phyloP scores from a whole-genome alignment of 1,139 yeast genomes.

The Yamadazyma diddensiae region DNA sequence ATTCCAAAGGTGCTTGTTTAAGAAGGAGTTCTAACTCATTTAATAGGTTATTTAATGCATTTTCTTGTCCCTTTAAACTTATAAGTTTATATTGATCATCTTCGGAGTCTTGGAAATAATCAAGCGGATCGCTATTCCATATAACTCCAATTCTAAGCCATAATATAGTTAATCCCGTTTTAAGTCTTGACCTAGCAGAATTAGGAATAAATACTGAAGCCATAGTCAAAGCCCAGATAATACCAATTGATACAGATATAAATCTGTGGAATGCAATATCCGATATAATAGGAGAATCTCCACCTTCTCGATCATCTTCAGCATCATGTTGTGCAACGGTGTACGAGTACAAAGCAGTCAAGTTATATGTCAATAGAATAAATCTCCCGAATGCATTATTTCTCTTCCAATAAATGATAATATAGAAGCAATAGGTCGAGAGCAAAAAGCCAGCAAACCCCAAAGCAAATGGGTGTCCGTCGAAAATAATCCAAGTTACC shows the following conservation, averaged over 20 bases:
- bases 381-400: conserved; percentile 71
- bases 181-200: conserved; percentile 68
- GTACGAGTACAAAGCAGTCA: conserved; percentile 75
- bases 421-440: conserved; percentile 64
- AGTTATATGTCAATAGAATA: conserved; percentile 70
- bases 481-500: conserved; percentile 53
- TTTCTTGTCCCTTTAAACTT: conserved; percentile 51
- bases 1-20: conserved; percentile 73
- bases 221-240: conserved; percentile 72
- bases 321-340: conserved; percentile 60
- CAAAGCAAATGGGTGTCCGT: conserved; percentile 55
- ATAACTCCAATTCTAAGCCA: conserved; percentile 80
- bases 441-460: conserved; percentile 58
- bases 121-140: conserved; percentile 64
- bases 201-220: conserved; percentile 67
- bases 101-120: conserved; percentile 21
- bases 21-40: conserved; percentile 58
- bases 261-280: conserved; percentile 81
- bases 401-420: conserved; percentile 63
- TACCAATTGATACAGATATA: conserved; percentile 69
- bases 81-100: conserved; percentile 24
- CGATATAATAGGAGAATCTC: conserved; percentile 63
- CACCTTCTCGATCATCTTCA: conserved; percentile 69
- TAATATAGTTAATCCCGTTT: conserved; percentile 60
- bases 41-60: conserved; percentile 55